These are phyloP conservation scores for Tuber melanosporum DNA, from an alignment of 495 filamentous ascomycete species.

Conservation along the genomic window DNA sequence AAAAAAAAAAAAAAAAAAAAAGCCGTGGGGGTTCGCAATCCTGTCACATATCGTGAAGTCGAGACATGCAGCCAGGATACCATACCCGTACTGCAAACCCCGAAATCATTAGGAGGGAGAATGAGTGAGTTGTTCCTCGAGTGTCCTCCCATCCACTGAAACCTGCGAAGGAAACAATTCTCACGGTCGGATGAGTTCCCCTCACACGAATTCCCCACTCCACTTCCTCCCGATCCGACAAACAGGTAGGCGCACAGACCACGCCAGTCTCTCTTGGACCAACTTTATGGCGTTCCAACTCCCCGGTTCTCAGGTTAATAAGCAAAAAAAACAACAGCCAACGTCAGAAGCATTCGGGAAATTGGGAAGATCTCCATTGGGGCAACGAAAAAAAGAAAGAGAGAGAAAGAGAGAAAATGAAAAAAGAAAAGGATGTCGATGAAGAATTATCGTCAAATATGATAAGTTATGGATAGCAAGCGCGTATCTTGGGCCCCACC, in stretches of 20 bases:
- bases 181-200: not conserved
- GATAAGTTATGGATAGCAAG: not conserved
- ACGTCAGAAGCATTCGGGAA: not conserved
- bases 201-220: not conserved
- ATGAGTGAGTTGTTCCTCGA: not conserved
- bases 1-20: not conserved
- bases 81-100: not conserved
- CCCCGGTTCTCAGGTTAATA: not conserved
- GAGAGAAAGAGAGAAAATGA: not conserved
- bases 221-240: not conserved
- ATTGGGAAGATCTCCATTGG: slow-evolving; percentile 1
- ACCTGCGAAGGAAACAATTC: not conserved
- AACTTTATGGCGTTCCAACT: not conserved
- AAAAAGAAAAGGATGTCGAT: not conserved
- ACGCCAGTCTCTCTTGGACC: not conserved
- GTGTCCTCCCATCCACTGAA: not conserved
- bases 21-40: not conserved
- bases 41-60: slow-evolving; percentile 3
- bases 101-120: no score
- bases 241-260: not conserved
- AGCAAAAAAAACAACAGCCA: not conserved
- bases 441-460: not conserved
- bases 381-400: not conserved
- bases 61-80: not conserved
- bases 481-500: not conserved